Conservation (phyloP, 2,329 filamentous ascomycete species). For the Aspergillus fumigatiaffinis region DNA sequence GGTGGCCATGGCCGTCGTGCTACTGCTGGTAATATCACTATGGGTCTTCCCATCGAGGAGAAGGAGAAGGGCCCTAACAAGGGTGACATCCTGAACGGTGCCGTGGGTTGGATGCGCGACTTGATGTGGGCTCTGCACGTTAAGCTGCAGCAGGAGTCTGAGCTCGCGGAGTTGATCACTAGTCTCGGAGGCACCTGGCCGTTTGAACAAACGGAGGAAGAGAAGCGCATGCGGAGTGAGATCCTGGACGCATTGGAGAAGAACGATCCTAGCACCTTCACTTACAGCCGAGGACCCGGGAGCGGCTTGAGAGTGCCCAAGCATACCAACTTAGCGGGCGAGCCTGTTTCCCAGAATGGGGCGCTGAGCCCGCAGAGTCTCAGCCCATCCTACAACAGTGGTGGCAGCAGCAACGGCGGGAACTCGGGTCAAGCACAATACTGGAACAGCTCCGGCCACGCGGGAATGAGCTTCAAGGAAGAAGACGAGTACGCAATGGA, state of each 20-base stretch:
- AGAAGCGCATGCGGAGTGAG: conserved; percentile 92
- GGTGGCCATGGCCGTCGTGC: conserved; percentile 80
- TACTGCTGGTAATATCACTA: conserved; percentile 79
- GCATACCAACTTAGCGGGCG: conserved; percentile 87
- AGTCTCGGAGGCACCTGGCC: conserved; percentile 72
- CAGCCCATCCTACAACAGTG: conserved; percentile 68
- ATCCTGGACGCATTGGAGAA: conserved; percentile 80
- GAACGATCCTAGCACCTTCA: conserved; percentile 71
- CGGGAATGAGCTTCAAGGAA: conserved; percentile 77
- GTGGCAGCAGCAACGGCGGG: conserved; percentile 57
- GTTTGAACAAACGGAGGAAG: conserved; percentile 82
- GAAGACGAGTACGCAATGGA: conserved; percentile 94
- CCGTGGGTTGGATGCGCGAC: conserved; percentile 95
- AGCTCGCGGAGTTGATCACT: conserved; percentile 71
- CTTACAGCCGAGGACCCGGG: conserved; percentile 78
- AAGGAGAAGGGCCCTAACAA: conserved; percentile 99
- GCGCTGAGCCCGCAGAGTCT: conserved; percentile 58
- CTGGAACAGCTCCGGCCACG: conserved; percentile 49
- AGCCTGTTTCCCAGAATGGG: conserved; percentile 55
- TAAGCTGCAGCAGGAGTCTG: conserved; percentile 84
- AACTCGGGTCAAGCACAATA: conserved; percentile 49
- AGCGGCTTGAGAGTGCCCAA: conserved; percentile 86
- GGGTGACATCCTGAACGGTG: conserved; percentile 94
- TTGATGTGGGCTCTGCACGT: conserved; percentile 94
- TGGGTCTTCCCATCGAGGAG: conserved; percentile 87